Evolutionary conservation across 495 filamentous ascomycete genomes (phyloP), one percentile per base, ranked within the genome.

Genomic region (Penicillium goetzii): DNA sequence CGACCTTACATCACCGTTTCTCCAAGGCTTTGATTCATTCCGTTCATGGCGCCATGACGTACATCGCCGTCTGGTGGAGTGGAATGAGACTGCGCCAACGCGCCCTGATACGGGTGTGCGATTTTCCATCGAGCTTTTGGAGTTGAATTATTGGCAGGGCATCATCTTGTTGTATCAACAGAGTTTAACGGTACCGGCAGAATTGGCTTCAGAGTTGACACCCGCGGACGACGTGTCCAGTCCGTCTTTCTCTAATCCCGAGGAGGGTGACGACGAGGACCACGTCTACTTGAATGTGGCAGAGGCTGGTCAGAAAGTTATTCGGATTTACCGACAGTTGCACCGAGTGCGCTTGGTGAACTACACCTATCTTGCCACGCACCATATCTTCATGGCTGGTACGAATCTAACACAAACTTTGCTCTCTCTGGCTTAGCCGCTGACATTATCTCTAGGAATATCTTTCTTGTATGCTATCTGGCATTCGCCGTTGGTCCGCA

Each of bases 111-210:
- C 89, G 0, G 93, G 93, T 10, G 94, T 98, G 25, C 84, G 85
- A 9, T 97, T 98, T 74, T 90, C 89, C 6, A 86, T 89, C 10
- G 87, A 96, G 53, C 93, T 97, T 65, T 79, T 97, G 7, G 92
- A 97, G 62, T 76, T 98, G 53, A 98, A 98, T 71, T 98, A 97
- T 72, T 98, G 93, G 92, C 94, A 98, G 74, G 91, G 92, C n/a
- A 86, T 97, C 58, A 96, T 98, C 65, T 91, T 96, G 91, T 85
- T 98, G 4, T 98, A 97, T 74, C 84, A 93, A 58, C 94, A 97
- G 68, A 94, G 91, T 70, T 78, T 98, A 52, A 91, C 90, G 21
- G 91, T 94, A n/a, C 93, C 93, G 14, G 86, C 89, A 5, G 83
- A 90, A 60, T 85, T 97, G 57, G 91, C 92, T 50, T 88, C 88